Evolutionary conservation across 2,329 filamentous ascomycete species (phyloP).

Genomic region (Zalaria sp.): DNA sequence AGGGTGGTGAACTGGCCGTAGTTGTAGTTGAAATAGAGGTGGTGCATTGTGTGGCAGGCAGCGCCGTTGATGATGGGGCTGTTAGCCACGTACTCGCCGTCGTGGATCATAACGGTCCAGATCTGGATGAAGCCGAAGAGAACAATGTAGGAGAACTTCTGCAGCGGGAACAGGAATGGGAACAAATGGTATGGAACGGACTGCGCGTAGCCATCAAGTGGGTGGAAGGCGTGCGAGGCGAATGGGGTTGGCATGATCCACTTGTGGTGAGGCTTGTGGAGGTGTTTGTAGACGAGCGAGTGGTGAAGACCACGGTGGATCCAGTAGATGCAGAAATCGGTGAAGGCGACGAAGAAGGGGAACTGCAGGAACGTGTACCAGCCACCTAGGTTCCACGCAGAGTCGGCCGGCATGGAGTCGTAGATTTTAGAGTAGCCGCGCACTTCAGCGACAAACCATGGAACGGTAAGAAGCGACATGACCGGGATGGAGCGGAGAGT

Average conservation of each 20-base stretch:
- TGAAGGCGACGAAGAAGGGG: conserved; percentile 76
- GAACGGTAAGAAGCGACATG: conserved; percentile 70
- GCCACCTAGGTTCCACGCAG: conserved; percentile 56
- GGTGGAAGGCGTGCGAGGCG: conserved; percentile 89
- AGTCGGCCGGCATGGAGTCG: conserved; percentile 39
- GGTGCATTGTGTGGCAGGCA: conserved; percentile 87
- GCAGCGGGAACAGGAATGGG: conserved; percentile 81
- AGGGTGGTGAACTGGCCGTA: conserved; percentile 90
- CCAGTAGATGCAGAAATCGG: conserved; percentile 83
- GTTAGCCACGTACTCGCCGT: conserved; percentile 87
- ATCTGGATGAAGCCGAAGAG: conserved; percentile 90
- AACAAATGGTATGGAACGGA: conserved; percentile 86
- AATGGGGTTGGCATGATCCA: conserved; percentile 98
- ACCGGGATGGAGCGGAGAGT: conserved; percentile 61
- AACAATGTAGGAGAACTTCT: conserved; percentile 75
- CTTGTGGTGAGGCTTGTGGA: conserved; percentile 98
- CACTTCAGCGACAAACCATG: conserved; percentile 71
- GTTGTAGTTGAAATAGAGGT: conserved; percentile 79
- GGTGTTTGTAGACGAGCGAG: conserved; percentile 64
- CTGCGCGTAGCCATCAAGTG: conserved; percentile 79
- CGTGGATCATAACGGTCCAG: conserved; percentile 93
- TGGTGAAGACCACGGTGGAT: conserved; percentile 80
- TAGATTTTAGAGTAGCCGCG: conserved; percentile 79
- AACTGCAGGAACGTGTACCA: conserved; percentile 77
- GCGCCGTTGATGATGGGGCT: conserved; percentile 87